Base-by-base conservation (phyloP, 371 early-diverging fungal species). In the Mortierella sp. region DNA sequence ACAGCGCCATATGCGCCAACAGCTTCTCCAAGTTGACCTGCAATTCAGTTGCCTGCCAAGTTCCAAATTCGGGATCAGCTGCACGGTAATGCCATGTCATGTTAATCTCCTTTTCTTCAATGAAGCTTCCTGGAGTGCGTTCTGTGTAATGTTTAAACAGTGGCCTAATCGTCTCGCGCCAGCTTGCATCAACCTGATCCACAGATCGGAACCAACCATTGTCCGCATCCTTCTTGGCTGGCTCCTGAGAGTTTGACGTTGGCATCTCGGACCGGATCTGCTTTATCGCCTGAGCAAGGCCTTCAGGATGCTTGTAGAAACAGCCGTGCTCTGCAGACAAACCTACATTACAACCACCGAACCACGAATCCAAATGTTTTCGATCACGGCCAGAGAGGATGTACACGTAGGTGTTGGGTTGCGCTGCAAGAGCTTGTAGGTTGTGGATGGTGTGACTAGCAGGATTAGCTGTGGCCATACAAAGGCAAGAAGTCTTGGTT, bases 241-340 rank as follows among this genome's bases (percentile, higher is more conserved):
- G 81, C 32, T 81, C 81, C 32, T 75, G 81, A 4, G 77, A 58
- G 11, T 83, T 58, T 3, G 73, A 70, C 3, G 70, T 50, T 7
- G 84, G 75, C 61, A 61, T 60, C 58, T 74, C 74, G 1, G 70
- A 71, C 19, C 59, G 72, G 15, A 65, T 67, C 45, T 75, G 69
- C 48, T 81, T 75, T 57, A 81, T 81, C 0, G 71, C 71, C 40
- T 78, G 69, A n/a, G 75, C 71, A 9, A 85, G 76, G 8, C 76
- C 73, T n/a, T 80, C 80, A 4, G 98, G 96, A 59, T 97, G 96
- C 60, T 92, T 89, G 86, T 92, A 93, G 85, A 97, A 98, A 75
- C 96, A 95, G 7, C 99, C 99, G 78, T 98, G 97, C 82, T 98
- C 98, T 6, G 97, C 96, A 6, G 93, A 92, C 21, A 99, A 86